These are phyloP conservation scores for Colletotrichum sublineola DNA, from an alignment of 2,329 filamentous ascomycete species.

Conservation along the genomic window DNA sequence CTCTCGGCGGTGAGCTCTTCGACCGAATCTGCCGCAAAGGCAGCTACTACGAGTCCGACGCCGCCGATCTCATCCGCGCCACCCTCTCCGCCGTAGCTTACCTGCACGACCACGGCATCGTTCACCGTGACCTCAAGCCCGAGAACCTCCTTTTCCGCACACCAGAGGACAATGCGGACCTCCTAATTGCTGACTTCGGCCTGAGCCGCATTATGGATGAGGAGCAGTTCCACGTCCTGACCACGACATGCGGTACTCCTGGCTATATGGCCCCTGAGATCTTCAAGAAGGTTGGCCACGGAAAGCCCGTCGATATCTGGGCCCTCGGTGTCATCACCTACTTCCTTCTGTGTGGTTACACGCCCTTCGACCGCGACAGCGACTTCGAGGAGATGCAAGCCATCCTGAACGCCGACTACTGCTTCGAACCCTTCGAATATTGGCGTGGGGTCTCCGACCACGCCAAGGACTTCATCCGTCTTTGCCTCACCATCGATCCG, in stretches of 20 bases:
- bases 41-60: conserved; percentile 97
- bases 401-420: conserved; percentile 96
- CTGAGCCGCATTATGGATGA: conserved; percentile 98
- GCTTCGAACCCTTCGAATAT: conserved; percentile 93
- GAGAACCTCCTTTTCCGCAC: conserved; percentile 98
- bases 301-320: conserved; percentile 98
- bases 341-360: conserved; percentile 97
- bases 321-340: conserved; percentile 99
- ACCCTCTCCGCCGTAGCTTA: conserved; percentile 98
- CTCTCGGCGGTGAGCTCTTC: conserved; percentile 95
- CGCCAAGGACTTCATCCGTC: conserved; percentile 91
- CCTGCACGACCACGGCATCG: conserved; percentile 97
- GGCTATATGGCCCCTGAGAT: conserved; percentile 99
- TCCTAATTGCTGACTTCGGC: conserved; percentile 97
- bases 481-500: conserved; percentile 92
- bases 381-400: conserved; percentile 99
- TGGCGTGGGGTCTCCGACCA: conserved; percentile 92
- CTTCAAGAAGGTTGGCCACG: conserved; percentile 98
- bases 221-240: conserved; percentile 97
- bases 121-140: conserved; percentile 97
- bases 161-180: conserved; percentile 96
- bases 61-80: conserved; percentile 92
- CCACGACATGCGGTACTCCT: conserved; percentile 96
- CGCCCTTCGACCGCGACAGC: conserved; percentile 95
- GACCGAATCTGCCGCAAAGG: conserved; percentile 99